These are phyloP conservation scores for Kazachstania kunashirensis DNA, from an alignment of 805 yeast genomes.

Conservation along the genomic window DNA sequence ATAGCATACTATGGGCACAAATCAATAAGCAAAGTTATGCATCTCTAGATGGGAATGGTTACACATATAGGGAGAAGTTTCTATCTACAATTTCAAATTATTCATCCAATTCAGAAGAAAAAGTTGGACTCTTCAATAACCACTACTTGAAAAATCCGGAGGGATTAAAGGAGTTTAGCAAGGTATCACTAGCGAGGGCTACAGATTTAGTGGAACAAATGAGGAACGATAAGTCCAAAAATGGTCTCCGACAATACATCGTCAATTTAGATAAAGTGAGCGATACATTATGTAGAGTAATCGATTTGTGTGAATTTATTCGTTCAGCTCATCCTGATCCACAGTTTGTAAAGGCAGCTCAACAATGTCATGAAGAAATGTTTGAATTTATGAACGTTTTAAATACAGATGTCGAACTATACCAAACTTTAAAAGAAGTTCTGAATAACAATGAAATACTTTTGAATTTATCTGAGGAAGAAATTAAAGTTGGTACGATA, in stretches of 20 bases:
- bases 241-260: constrained; percentile 44
- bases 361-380: constrained; percentile 76
- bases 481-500: constrained; percentile 70
- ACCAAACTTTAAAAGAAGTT: constrained; percentile 47
- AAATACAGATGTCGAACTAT: constrained; percentile 73
- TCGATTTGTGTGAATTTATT: constrained; percentile 87
- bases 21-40: constrained; percentile 33
- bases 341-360: constrained; percentile 69
- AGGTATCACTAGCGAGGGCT: constrained; percentile 56
- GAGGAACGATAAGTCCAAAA: constrained; percentile 35
- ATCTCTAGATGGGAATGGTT: too few relatives aligned
- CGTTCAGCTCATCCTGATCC: constrained; percentile 78
- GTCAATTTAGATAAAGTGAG: constrained; percentile 71
- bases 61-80: constrained; percentile 7
- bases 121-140: constrained; percentile 66
- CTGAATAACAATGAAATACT: constrained; percentile 32
- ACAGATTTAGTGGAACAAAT: constrained; percentile 50
- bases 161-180: constrained; percentile 61
- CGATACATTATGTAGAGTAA: constrained; percentile 82
- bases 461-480: constrained; percentile 52
- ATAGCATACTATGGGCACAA: constrained; percentile 44
- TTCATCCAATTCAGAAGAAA: constrained; percentile 2
- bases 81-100: constrained; percentile 4
- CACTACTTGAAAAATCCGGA: constrained; percentile 57
- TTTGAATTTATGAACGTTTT: constrained; percentile 89